A percentile compares a stretch with the other conserved stretches of the same genome.
These are phyloP conservation scores for Tulasnella sp. DNA, from an alignment of 768 basidiomycete genomes.

Conservation along the genomic window DNA sequence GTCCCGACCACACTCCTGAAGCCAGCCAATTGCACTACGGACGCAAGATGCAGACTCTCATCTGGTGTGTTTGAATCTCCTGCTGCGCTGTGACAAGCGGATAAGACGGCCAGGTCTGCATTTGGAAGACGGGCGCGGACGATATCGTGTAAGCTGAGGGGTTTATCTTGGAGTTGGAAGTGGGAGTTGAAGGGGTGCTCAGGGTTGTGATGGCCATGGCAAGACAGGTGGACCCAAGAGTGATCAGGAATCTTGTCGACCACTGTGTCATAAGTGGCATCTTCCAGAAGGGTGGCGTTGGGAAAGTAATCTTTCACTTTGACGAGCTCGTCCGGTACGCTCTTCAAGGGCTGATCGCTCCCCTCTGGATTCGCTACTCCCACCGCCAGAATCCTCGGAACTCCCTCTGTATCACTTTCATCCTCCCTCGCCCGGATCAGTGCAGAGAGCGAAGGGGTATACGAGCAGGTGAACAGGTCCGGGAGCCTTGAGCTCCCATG, in stretches of 20 bases:
- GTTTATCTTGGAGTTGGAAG: background rate
- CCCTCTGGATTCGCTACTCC: background rate
- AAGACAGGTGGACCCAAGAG: constrained; percentile 6
- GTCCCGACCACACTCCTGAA: background rate
- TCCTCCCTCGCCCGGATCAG: background rate
- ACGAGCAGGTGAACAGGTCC: background rate
- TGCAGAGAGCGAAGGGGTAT: background rate
- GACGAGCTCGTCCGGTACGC: background rate
- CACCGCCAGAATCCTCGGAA: background rate
- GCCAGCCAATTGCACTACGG: background rate
- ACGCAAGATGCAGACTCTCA: background rate
- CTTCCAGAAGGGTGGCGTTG: background rate
- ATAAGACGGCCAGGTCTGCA: background rate
- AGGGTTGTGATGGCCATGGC: constrained; percentile 5
- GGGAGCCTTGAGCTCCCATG: background rate
- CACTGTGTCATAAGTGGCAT: background rate
- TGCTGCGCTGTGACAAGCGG: background rate
- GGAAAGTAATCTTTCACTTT: background rate
- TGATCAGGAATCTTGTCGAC: background rate
- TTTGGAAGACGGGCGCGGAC: background rate
- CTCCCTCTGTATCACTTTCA: background rate
- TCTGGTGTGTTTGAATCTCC: background rate
- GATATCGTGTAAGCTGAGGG: background rate
- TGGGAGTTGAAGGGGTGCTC: background rate
- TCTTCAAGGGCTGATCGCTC: background rate